Evolutionary conservation across 2,329 filamentous ascomycete genomes (phyloP).

Genomic region (Diaporthe vexans): DNA sequence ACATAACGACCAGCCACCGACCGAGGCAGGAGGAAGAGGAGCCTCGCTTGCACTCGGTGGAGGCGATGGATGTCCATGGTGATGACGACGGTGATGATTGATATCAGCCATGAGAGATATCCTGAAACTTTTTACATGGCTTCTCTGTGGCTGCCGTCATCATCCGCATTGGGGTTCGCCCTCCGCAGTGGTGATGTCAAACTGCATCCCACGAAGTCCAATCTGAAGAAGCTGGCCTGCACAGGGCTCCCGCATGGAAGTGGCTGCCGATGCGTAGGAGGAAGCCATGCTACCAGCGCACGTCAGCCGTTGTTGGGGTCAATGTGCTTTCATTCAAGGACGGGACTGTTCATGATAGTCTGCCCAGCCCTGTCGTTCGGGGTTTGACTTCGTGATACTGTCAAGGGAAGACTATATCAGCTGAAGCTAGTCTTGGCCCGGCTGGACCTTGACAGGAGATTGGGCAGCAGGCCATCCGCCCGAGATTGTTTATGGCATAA

Average conservation of each 20-base stretch:
- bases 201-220: not conserved
- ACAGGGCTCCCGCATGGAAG: not conserved
- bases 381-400: slow-evolving; percentile 5
- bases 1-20: not conserved
- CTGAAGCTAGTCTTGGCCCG: not conserved
- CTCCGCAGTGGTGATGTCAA: slow-evolving; percentile 3
- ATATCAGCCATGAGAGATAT: not conserved
- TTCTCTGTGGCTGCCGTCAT: not conserved
- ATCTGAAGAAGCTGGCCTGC: slow-evolving; percentile 2
- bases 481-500: slow-evolving; percentile 19
- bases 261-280: not conserved
- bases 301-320: not conserved
- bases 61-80: not conserved
- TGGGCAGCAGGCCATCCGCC: slow-evolving; percentile 1
- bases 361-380: not conserved
- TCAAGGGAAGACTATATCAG: slow-evolving; percentile 14
- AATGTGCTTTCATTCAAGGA: not conserved
- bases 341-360: slow-evolving; percentile 3
- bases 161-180: too few relatives aligned
- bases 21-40: not conserved
- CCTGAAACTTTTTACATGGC: not conserved
- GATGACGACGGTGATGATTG: not conserved
- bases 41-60: not conserved
- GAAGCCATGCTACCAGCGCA: not conserved
- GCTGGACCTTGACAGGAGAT: not conserved